These are phyloP conservation scores for Phytophthora sp. DNA, from an alignment of 352 stramenopile species.

Conservation along the genomic window DNA sequence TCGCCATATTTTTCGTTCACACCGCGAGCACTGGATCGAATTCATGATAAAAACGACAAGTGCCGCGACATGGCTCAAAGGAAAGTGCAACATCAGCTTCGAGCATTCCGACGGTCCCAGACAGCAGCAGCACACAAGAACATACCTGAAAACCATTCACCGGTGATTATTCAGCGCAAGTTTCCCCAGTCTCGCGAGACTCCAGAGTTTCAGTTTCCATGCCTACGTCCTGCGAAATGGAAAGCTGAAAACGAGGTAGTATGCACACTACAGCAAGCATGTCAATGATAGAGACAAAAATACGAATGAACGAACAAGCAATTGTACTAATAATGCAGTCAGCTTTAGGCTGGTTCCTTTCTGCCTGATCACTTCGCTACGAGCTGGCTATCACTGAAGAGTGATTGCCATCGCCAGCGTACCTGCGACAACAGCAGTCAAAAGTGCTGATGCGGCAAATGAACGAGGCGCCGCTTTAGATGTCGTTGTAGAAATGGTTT, in stretches of 20 bases:
- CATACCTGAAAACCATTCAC: conserved; percentile 5
- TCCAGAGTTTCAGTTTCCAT: conserved; percentile 67
- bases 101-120: conserved; percentile 48
- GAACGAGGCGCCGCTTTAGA: conserved; percentile 13
- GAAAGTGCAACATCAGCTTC: conserved; percentile 63
- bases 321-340: no score
- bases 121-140: conserved; percentile 28
- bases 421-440: conserved; percentile 4
- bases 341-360: no score
- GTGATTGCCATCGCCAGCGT: conserved; percentile 6
- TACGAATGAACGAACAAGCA: not conserved
- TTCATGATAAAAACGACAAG: conserved; percentile 61
- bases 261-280: conserved; percentile 51
- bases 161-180: conserved; percentile 46
- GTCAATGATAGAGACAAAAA: conserved; percentile 26
- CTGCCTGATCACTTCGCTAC: no score
- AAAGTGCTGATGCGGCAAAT: conserved; percentile 1
- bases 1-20: conserved; percentile 80
- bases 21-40: conserved; percentile 57
- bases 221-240: conserved; percentile 50
- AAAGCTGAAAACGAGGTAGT: conserved; percentile 63
- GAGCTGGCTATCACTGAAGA: conserved; percentile 9
- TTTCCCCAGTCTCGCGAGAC: conserved; percentile 52
- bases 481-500: conserved; percentile 32
- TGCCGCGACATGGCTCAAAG: conserved; percentile 44